Evolutionary conservation across 2,329 filamentous ascomycete species (phyloP), one percentile per base, ranked within the genome.

Genomic region (Apiospora saccharicola): DNA sequence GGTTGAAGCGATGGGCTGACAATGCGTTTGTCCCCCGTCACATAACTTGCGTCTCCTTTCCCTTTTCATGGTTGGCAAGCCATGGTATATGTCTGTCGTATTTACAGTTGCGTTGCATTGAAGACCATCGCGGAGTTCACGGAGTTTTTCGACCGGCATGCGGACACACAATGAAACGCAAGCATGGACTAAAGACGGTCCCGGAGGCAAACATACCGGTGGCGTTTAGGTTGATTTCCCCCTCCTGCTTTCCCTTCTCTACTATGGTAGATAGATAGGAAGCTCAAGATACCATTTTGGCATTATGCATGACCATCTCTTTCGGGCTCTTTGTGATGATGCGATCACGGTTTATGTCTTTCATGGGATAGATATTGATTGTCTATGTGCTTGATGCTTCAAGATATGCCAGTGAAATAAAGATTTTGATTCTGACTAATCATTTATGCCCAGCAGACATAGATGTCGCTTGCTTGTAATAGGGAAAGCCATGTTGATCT

Each of bases 71-170:
- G 49, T 13, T 13, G 49, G 49, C n/a, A 22, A 13, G 26, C n/a
- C n/a, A 13, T 26, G 13, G 49, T 26, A n/a, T 51, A 8, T 13
- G 47, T 24, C 7, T 47, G n/a, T 49, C n/a, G 13, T 44, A 14
- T 44, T 22, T 22, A n/a, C 46, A 47, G 46, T 47, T 47, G 49
- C 46, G 46, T 22, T 49, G 46, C 46, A 22, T 49, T 49, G 46
- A 19, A 22, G 8, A n/a, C 19, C 49, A 51, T 51, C 24, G 49
- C n/a, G 49, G 49, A 51, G 49, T 51, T 51, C n/a, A 26, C 13
- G 49, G 49, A 51, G 49, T 51, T 51, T n/a, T 51, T 46, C 44
- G 44, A 41, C 37, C 49, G n/a, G 26, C 49, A 51, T 51, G 49
- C 49, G 46, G 43, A 44, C 43, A 49, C 46, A 49, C 8, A 22